Evolutionary conservation across 148 eudicot genomes (phyloP).

Genomic region (Salicornia ramosissima): DNA sequence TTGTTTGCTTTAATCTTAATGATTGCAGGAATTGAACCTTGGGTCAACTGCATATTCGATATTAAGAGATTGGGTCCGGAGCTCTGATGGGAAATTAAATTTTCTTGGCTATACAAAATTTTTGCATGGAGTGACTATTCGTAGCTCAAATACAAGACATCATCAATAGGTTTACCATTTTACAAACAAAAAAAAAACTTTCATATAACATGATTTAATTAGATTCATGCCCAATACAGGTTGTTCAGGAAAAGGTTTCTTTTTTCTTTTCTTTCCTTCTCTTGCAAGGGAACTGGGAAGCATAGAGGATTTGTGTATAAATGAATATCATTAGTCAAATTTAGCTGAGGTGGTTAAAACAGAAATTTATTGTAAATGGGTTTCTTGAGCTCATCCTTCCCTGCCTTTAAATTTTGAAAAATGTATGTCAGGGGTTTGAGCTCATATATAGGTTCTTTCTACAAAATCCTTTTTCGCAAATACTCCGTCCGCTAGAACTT

Average conservation of each 20-base stretch:
- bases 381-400: slow-evolving; percentile 15
- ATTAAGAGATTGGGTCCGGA: slow-evolving; percentile 57
- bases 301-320: slow-evolving; percentile 29
- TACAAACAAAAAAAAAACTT: background rate
- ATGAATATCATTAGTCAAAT: slow-evolving; percentile 14
- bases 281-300: background rate
- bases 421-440: slow-evolving; percentile 1
- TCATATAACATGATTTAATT: slow-evolving; percentile 20
- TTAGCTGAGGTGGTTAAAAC: slow-evolving; percentile 1
- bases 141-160: slow-evolving; percentile 29
- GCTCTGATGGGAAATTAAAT: slow-evolving; percentile 55
- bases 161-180: slow-evolving; percentile 22
- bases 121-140: slow-evolving; percentile 68
- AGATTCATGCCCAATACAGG: slow-evolving; percentile 19
- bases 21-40: slow-evolving; percentile 55
- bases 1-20: background rate
- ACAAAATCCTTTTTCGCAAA: background rate
- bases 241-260: slow-evolving; percentile 21
- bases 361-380: slow-evolving; percentile 20
- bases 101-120: slow-evolving; percentile 63
- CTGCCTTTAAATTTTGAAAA: background rate
- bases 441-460: background rate
- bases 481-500: no score
- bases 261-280: background rate
- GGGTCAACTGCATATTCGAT: slow-evolving; percentile 47